These are phyloP conservation scores for Baudoinia panamericana DNA, from an alignment of 495 filamentous ascomycete genomes.

Conservation along the genomic window DNA sequence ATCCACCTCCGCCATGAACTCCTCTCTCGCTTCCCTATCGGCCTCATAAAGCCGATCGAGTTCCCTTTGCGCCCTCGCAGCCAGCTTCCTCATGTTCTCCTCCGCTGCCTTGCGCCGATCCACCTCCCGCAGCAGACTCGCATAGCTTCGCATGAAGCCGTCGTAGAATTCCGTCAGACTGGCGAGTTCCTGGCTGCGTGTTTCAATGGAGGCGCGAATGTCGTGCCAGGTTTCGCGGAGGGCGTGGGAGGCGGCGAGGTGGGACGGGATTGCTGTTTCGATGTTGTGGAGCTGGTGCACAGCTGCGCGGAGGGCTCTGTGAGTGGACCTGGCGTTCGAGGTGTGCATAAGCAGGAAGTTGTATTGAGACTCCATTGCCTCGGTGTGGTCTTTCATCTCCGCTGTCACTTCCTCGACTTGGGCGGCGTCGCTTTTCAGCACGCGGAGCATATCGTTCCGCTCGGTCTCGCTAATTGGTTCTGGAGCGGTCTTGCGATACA, in stretches of 20 bases:
- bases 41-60: constrained; percentile 60
- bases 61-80: constrained; percentile 59
- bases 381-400: constrained; percentile 65
- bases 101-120: constrained; percentile 56
- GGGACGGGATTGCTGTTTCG: constrained; percentile 33
- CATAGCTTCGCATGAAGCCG: constrained; percentile 70
- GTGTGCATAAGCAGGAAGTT: constrained; percentile 44
- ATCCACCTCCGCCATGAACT: constrained; percentile 68
- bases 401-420: constrained; percentile 82
- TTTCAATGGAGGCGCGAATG: constrained; percentile 53
- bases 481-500: constrained; percentile 38
- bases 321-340: constrained; percentile 38
- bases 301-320: constrained; percentile 39
- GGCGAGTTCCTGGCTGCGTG: constrained; percentile 58
- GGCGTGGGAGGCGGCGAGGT: constrained; percentile 54
- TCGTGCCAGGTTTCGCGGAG: constrained; percentile 65
- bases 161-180: constrained; percentile 65
- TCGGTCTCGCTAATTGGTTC: constrained; percentile 65
- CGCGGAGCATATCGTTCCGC: constrained; percentile 65
- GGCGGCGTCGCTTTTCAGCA: constrained; percentile 68
- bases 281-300: constrained; percentile 57
- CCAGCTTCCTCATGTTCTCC: constrained; percentile 56
- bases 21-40: constrained; percentile 61
- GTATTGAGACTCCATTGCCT: constrained; percentile 61
- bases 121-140: constrained; percentile 69